Evolutionary conservation across 805 yeast species (phyloP), one percentile per base, ranked within the genome.

Genomic region (Candida pini): DNA sequence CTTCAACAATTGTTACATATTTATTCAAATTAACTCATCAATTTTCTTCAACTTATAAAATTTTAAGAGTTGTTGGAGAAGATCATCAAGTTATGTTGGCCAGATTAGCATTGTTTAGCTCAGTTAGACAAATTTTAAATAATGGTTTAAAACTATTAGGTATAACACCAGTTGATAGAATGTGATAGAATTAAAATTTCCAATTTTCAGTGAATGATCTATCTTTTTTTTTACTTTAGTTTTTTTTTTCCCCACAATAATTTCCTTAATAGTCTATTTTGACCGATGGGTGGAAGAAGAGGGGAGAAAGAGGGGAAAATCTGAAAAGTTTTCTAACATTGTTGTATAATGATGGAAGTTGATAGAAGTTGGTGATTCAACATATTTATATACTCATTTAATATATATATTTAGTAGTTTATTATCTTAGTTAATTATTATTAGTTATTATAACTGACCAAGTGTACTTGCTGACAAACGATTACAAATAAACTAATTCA

Each of bases 121-220:
- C 96, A 44, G 96, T 96, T 34, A 79, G 89, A 64, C 94, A 83
- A 65, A 94, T 87, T 9, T 69, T 92, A 49, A 69, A 69, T 64
- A 89, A 88, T 55, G 99, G 97, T 68, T 79, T 92, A 88, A 68
- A 68, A 30, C 67, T 92, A 54, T 68, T 92, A 54, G 96, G 97
- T 38, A 72, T 92, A 58, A 88, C 97, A 29, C 97, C 99, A n/a
- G 97, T 92, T 43, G 96, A 90, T 53, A 81, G 97, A 76, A 90
- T 90, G 97, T 90, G 70, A 64, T 24, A 10, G 14, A 4, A 9
- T 10, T 4, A 6, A 26, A 6, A 22, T 15, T 15, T 29, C n/a
- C n/a, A n/a, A n/a, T n/a, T n/a, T n/a, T n/a, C n/a, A n/a, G n/a
- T n/a, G n/a, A n/a, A n/a, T n/a, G n/a, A n/a, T n/a, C n/a, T n/a